Evolutionary conservation across 2,329 filamentous ascomycete species (phyloP), one percentile per base, ranked within the genome.

Genomic region (Neonectria hederae): DNA sequence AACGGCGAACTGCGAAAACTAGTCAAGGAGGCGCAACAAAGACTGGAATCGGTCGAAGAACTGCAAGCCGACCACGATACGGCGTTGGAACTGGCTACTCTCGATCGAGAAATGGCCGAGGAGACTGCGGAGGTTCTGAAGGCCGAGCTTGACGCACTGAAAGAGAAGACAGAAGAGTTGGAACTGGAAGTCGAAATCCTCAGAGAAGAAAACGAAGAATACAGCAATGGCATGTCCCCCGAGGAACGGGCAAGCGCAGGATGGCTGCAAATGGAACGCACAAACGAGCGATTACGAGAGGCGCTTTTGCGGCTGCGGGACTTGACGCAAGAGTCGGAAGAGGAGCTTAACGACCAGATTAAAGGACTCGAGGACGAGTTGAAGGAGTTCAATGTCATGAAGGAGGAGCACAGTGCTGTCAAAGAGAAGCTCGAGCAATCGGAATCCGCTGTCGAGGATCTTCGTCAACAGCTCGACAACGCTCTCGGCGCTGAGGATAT

Each of bases 21-120:
- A 72, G 77, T 97, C 46, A 94, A 93, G 73, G 92, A 97, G 71
- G 87, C 90, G 0, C 89, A 96, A 75, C 79, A 84, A 21, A 87
- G 87, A 52, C 84, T 94, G 21, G 89, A 92, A 61, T 77, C 78
- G 0, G 83, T 96, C 2, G 92, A 95, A 70, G 84, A 86, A 30
- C 83, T 91, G 58, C 91, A 96, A 75, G 91, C 92, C 8, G 94
- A 97, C 69, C 90, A 97, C 77, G 96, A 98, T 30, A 87, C 90
- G 4, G 88, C 92, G 7, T 81, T 97, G 74, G 96, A 99, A 79
- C 87, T 96, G 79, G 93, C 94, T 7, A 91, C 92, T 0, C 83
- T 99, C 26, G 96, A 99, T 76, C 89, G 93, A 48, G 95, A 99
- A 78, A 97, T 98, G 92, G 96, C 96, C 0, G 94, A 99, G 78